phyloP scores from a whole-genome alignment of 345 rosid genomes.

The Salix suchowensis region DNA sequence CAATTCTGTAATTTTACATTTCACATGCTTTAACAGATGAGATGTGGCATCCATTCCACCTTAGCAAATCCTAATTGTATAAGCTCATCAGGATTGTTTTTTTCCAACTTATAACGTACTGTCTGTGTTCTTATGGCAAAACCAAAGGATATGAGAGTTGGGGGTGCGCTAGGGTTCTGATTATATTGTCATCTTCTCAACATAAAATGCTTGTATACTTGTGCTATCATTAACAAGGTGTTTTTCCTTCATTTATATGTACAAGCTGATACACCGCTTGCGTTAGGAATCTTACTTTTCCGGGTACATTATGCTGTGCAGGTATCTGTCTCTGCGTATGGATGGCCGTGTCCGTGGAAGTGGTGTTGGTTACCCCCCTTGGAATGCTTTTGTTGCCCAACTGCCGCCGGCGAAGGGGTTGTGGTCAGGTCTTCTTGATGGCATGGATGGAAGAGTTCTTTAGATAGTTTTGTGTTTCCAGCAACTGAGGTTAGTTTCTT shows the following conservation, averaged over 20 bases:
- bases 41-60: neutral
- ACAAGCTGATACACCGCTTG: neutral
- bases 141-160: neutral
- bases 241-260: neutral
- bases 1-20: neutral
- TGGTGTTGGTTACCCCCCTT: constrained; percentile 95
- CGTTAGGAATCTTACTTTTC: neutral
- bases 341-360: constrained; percentile 96
- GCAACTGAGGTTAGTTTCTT: constrained; percentile 6
- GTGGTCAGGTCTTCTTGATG: constrained; percentile 93
- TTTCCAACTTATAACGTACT: neutral
- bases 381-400: constrained; percentile 93
- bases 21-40: neutral
- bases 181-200: neutral
- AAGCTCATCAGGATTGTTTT: neutral
- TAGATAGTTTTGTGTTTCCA: constrained; percentile 8
- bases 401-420: constrained; percentile 84
- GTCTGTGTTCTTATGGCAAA: neutral
- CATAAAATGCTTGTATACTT: neutral
- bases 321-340: constrained; percentile 79
- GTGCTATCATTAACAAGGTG: neutral
- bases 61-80: no score
- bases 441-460: constrained; percentile 87
- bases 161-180: neutral
- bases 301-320: constrained; percentile 18